These are phyloP conservation scores for Macrolepiota dolichaula DNA, from an alignment of 768 basidiomycete species.

Conservation along the genomic window DNA sequence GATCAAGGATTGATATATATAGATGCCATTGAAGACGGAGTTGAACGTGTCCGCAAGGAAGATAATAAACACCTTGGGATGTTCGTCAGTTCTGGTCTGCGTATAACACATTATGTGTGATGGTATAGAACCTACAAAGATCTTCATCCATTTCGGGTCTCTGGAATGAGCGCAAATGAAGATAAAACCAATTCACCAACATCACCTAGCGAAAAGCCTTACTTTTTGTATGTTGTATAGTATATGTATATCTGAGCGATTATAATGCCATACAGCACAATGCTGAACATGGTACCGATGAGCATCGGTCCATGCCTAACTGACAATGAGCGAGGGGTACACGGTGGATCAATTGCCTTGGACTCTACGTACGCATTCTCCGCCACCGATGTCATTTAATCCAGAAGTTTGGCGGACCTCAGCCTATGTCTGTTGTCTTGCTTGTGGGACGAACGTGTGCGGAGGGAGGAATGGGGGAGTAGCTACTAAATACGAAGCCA, in stretches of 20 bases:
- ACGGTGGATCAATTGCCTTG: neutral
- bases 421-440: neutral
- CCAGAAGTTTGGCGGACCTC: neutral
- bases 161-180: slow-evolving; percentile 18
- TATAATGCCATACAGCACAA: slow-evolving; percentile 49
- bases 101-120: neutral
- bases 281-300: slow-evolving; percentile 44
- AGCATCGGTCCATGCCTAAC: slow-evolving; percentile 46
- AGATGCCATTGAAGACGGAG: slow-evolving; percentile 38
- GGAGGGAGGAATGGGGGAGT: neutral
- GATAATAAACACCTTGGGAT: slow-evolving; percentile 17
- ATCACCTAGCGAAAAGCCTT: slow-evolving; percentile 19
- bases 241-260: slow-evolving; percentile 46
- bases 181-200: neutral
- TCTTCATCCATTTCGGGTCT: slow-evolving; percentile 43
- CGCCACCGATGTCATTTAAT: slow-evolving; percentile 17
- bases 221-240: slow-evolving; percentile 29
- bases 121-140: slow-evolving; percentile 31
- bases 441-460: neutral
- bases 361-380: slow-evolving; percentile 27
- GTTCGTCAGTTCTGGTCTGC: slow-evolving; percentile 29
- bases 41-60: slow-evolving; percentile 48
- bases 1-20: slow-evolving; percentile 45
- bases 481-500: neutral
- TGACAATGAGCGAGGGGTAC: neutral